These are phyloP conservation scores for Mariannaea sp. DNA, from an alignment of 2,329 filamentous ascomycete genomes.

Conservation along the genomic window DNA sequence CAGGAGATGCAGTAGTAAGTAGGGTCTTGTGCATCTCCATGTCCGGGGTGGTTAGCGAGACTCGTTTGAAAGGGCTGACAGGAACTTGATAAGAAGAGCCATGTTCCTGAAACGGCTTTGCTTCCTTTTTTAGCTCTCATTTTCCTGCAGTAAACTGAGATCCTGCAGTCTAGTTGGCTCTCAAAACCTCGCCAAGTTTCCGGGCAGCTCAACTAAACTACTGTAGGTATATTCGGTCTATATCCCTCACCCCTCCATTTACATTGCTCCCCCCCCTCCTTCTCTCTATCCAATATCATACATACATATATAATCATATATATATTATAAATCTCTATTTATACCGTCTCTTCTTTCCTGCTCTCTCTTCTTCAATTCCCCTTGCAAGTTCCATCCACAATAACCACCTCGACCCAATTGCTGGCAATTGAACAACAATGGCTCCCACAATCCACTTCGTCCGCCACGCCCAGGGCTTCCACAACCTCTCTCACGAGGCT, in stretches of 20 bases:
- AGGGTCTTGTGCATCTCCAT: too few relatives aligned
- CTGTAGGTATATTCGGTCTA: conserved; percentile 1
- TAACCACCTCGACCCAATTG: neutral
- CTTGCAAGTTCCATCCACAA: neutral
- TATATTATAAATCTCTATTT: neutral
- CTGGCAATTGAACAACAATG: conserved; percentile 43
- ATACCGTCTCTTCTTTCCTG: neutral
- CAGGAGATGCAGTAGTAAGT: too few relatives aligned
- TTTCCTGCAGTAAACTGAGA: neutral
- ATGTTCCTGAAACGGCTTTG: too few relatives aligned
- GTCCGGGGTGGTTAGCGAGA: too few relatives aligned
- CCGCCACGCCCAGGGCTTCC: conserved; percentile 77
- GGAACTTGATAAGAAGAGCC: too few relatives aligned
- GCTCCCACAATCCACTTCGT: conserved; percentile 66
- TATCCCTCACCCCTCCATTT: neutral
- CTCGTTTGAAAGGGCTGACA: neutral
- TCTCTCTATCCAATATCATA: neutral
- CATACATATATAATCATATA: too few relatives aligned
- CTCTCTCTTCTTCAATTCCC: neutral
- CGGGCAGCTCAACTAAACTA: neutral
- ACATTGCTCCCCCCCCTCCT: neutral
- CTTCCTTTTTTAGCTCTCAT: neutral
- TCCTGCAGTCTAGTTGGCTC: neutral
- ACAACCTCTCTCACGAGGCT: conserved; percentile 76
- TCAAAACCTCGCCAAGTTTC: conserved; percentile 3